Base-by-base conservation (phyloP, 176 grass and related monocot species). In the Bromus sterilis region DNA sequence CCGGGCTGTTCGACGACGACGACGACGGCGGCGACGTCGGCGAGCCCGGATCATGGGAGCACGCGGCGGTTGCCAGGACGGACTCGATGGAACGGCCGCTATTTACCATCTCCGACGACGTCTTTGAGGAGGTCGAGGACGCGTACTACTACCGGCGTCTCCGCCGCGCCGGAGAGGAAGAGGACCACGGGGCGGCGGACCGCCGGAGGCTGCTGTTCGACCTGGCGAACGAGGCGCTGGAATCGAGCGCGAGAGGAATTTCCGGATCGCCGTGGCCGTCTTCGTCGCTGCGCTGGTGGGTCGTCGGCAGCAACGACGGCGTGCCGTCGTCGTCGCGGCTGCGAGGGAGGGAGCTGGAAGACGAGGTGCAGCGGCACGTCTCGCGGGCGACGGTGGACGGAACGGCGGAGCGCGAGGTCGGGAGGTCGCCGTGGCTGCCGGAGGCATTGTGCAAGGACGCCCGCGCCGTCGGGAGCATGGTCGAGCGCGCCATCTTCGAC, bases 81-180 rank as follows among this genome's bases (percentile, higher is more conserved):
- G 80, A 85, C 80, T 80, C 66, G 4, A 51, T 75, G 61, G 86
- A 81, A 1, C 84, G 41, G 25, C 84, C 88, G 34, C 79, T 79
- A 12, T n/a, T n/a, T n/a, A 77, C 63, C 21, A 81, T 90, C 29
- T 75, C 82, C 16, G 64, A 77, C 4, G 11, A 83, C 16, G 67
- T 89, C 16, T 90, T 92, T 62, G 80, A 89, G n/a, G 76, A 92
- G 73, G 84, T 94, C 6, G 94, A 97, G 80, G 94, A 89, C 80
- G 61, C 78, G 23, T 87, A 85, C 81, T 86, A 81, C 81, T 87
- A 48, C 46, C 83, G 83, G 31, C 55, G 67, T 15, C 66, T 69
- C 36, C 12, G 66, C 21, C 39, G 7, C 26, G 14, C 14, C 0
- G 24, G 56, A 23, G 49, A 72, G 20, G 70, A 73, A 11, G 75